A percentile compares a stretch with the other conserved stretches of the same genome.
Evolutionary conservation across 2,329 filamentous ascomycete genomes (phyloP).

Genomic region (Thielaviopsis ethacetica): DNA sequence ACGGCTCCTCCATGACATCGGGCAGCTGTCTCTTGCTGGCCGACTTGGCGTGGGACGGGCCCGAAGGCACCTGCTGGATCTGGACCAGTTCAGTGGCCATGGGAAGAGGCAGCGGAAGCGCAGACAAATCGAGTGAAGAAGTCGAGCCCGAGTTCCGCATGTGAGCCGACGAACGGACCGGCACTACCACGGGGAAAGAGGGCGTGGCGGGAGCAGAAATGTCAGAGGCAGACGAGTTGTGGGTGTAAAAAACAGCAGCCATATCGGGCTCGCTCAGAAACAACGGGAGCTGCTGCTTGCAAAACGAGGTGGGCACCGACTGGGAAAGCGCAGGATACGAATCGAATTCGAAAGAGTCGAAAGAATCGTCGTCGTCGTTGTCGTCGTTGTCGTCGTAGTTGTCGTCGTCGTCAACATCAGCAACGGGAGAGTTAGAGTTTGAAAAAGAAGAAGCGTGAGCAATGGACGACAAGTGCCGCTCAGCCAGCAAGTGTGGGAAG

Average conservation of each 20-base stretch:
- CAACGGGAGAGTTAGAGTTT: neutral
- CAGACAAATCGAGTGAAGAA: conserved; percentile 48
- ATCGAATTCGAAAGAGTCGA: conserved; percentile 11
- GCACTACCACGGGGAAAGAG: conserved; percentile 35
- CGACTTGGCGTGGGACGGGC: conserved; percentile 24
- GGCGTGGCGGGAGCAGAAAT: conserved; percentile 54
- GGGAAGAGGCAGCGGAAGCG: conserved; percentile 21
- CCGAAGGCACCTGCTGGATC: conserved; percentile 6
- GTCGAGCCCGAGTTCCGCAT: conserved; percentile 55
- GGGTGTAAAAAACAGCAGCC: conserved; percentile 27
- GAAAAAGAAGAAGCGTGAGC: neutral
- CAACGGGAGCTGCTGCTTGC: conserved; percentile 6
- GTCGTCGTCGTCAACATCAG: neutral
- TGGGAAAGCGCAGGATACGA: conserved; percentile 9
- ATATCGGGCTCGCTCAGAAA: conserved; percentile 19
- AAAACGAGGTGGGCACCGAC: conserved; percentile 4
- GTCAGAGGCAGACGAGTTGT: conserved; percentile 47
- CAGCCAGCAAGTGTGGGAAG: conserved; percentile 36
- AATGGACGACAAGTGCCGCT: conserved; percentile 20
- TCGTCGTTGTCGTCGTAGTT: conserved; percentile 6
- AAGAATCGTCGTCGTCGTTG: conserved; percentile 9
- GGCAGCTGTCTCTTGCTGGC: conserved; percentile 47
- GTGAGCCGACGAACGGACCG: conserved; percentile 18
- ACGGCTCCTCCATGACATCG: conserved; percentile 70
- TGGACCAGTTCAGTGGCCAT: conserved; percentile 18